These are phyloP conservation scores for Aspergillus hiratsukae DNA, from an alignment of 2,329 filamentous ascomycete genomes.

Conservation along the genomic window DNA sequence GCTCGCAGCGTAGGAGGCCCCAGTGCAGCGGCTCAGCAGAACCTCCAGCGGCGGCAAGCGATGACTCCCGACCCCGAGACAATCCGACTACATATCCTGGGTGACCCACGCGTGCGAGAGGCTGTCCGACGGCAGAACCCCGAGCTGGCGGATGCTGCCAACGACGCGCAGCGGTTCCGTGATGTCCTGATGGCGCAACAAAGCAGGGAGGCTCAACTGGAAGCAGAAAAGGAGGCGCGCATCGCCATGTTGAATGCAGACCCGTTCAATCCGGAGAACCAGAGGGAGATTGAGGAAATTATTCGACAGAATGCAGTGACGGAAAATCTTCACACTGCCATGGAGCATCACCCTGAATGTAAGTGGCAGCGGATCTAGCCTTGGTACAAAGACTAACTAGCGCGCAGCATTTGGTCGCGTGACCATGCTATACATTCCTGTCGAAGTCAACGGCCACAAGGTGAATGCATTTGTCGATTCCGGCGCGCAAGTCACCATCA, in stretches of 20 bases:
- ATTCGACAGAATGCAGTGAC: slow-evolving; percentile 92
- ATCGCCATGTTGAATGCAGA: slow-evolving; percentile 86
- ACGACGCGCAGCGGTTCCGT: slow-evolving; percentile 72
- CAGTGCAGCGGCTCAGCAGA: slow-evolving; percentile 26
- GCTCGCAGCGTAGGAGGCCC: slow-evolving; percentile 24
- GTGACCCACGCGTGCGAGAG: slow-evolving; percentile 67
- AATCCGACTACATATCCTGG: slow-evolving; percentile 75
- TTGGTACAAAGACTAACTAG: slow-evolving; percentile 4
- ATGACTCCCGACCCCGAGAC: slow-evolving; percentile 65
- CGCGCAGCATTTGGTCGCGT: slow-evolving; percentile 81
- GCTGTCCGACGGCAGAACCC: slow-evolving; percentile 70
- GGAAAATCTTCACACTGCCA: slow-evolving; percentile 92
- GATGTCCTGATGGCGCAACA: slow-evolving; percentile 65
- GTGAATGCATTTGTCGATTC: slow-evolving; percentile 97
- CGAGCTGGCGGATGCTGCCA: slow-evolving; percentile 69
- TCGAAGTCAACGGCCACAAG: slow-evolving; percentile 86
- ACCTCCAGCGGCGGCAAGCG: slow-evolving; percentile 25
- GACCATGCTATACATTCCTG: slow-evolving; percentile 93
- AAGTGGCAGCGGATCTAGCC: slow-evolving; percentile 26
- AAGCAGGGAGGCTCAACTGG: slow-evolving; percentile 65
- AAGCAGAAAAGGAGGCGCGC: slow-evolving; percentile 73
- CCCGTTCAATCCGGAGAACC: slow-evolving; percentile 88
- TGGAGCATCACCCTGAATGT: slow-evolving; percentile 98
- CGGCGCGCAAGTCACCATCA: slow-evolving; percentile 95
- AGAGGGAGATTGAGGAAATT: slow-evolving; percentile 91